A percentile compares a stretch with the other conserved stretches of the same genome.
phyloP scores from a whole-genome alignment of 495 filamentous ascomycete species.

The Neurospora hispaniola region DNA sequence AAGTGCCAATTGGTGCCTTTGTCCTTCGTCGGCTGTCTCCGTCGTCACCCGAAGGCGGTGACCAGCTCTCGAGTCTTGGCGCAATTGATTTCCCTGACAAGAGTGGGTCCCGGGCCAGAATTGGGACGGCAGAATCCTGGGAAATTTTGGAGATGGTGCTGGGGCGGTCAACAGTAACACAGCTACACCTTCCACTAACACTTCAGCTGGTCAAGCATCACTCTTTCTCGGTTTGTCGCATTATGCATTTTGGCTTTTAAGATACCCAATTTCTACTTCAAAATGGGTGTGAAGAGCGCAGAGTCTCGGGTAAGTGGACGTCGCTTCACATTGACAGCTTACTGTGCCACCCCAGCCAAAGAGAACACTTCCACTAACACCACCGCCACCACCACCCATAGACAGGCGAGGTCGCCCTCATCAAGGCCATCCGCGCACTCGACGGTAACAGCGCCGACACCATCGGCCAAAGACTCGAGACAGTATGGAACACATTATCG shows the following conservation, averaged over 20 bases:
- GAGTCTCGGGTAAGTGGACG: not conserved
- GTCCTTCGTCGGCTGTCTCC: constrained; percentile 9
- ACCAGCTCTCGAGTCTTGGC: constrained; percentile 7
- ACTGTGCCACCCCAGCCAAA: not conserved
- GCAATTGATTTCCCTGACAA: not conserved
- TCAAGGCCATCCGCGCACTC: constrained; percentile 21
- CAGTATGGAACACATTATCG: constrained; percentile 26
- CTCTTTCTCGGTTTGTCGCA: not conserved
- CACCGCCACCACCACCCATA: not conserved
- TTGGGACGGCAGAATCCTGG: constrained; percentile 27
- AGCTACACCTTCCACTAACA: not conserved
- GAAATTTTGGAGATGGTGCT: constrained; percentile 18
- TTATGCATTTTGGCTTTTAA: not conserved
- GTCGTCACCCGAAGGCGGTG: constrained; percentile 29
- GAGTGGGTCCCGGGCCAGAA: not conserved
- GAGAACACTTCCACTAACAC: not conserved
- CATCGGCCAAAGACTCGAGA: constrained; percentile 29
- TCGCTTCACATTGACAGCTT: not conserved
- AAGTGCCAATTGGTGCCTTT: not conserved
- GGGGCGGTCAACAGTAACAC: not conserved
- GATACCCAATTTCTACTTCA: not conserved
- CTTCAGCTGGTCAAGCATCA: not conserved
- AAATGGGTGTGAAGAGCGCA: not conserved
- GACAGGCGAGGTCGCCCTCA: constrained; percentile 16
- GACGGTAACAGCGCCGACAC: constrained; percentile 28